Evolutionary conservation across 148 eudicot species (phyloP), one percentile per base, ranked within the genome.

Genomic region (Cornus controversa): DNA sequence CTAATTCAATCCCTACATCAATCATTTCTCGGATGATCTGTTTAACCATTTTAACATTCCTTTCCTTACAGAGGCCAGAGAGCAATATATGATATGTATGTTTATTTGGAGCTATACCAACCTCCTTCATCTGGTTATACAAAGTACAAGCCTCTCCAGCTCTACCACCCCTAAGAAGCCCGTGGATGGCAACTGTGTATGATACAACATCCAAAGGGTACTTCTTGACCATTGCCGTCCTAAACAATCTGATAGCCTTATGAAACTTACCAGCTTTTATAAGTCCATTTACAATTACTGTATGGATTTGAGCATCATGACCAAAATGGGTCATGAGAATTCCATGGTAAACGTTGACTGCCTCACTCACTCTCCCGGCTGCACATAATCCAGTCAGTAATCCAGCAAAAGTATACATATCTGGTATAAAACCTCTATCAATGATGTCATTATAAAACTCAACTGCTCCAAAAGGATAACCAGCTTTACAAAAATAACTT

Each of bases 401-500:
- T 73, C 84, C 88, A 78, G 88, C 80, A 80, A 74, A 87, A 78
- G 82, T 89, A 40, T 89, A 87, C 45, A 79, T 82, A 73, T 89
- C 92, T 16, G 86, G 85, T 24, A 45, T 53, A 73, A 82, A 83
- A 10, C 85, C 90, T 68, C 82, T 73, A 69, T 62, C 76, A 57
- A 74, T 80, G 84, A 89, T 82, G 81, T 85, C 85, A 70, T 78
- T 72, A 36, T 81, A 89, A 53, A 89, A 81, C 53, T 83, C 83
- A 73, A 89, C 75, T 66, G 90, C 90, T 75, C 74, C 72, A 60
- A 73, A 54, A 23, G 88, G 84, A 71, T 81, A 74, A 58, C 92
- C 92, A 37, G 92, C 88, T 78, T 81, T 85, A 79, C 88, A 89
- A 54, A 83, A 85, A 66, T 85, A 89, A 74, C 81, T 85, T 37